Evolutionary conservation across 148 eudicot species (phyloP).

Genomic region (Amaranthus hypochondriacus): DNA sequence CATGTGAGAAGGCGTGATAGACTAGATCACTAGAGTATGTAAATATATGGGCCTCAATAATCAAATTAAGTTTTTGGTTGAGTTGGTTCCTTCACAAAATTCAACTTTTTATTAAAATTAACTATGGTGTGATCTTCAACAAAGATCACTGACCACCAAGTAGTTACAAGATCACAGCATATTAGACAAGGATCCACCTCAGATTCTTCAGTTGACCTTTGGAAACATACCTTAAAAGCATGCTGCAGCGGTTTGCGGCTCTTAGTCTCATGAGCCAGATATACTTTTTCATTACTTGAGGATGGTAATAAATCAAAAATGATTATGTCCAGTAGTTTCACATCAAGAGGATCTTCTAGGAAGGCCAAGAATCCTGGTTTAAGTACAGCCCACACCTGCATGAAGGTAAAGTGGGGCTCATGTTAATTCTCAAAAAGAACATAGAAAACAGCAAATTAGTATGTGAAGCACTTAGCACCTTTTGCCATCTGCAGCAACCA

Average conservation of each 20-base stretch:
- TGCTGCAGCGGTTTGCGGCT: conserved; percentile 78
- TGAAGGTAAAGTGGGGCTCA: conserved; percentile 15
- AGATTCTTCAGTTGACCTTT: conserved; percentile 1
- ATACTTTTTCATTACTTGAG: conserved; percentile 58
- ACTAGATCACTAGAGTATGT: too few relatives aligned
- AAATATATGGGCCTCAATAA: too few relatives aligned
- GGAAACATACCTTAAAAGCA: conserved; percentile 56
- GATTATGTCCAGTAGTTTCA: conserved; percentile 70
- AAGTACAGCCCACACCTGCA: conserved; percentile 64
- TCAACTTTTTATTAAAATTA: neutral
- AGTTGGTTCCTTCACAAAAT: too few relatives aligned
- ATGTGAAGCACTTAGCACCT: conserved; percentile 25
- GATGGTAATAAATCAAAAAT: conserved; percentile 87
- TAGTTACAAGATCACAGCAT: neutral
- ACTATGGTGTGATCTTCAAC: neutral
- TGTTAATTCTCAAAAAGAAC: neutral
- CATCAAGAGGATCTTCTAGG: conserved; percentile 80
- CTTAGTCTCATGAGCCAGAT: conserved; percentile 75
- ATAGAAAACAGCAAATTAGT: neutral
- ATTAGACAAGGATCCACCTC: neutral
- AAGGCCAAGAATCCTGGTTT: conserved; percentile 98
- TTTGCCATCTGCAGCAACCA: conserved; percentile 44
- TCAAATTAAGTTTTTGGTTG: too few relatives aligned
- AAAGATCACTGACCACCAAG: neutral
- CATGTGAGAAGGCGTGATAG: too few relatives aligned